These are phyloP conservation scores for Lantana camara DNA, from an alignment of 257 asterid genomes.

Conservation along the genomic window DNA sequence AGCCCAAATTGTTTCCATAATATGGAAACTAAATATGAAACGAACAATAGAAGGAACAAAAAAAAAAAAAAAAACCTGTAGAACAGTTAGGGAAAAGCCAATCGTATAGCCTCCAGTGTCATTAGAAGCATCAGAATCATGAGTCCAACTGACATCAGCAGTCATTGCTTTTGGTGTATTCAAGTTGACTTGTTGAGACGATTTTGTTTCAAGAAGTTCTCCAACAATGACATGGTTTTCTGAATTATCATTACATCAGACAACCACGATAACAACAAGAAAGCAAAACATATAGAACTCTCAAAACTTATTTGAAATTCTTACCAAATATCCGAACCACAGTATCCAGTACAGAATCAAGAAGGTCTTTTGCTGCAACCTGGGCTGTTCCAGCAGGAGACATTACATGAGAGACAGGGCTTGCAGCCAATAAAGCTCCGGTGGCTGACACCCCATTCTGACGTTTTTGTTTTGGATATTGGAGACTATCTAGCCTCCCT, in stretches of 20 bases:
- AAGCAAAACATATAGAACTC: slow-evolving; percentile 24
- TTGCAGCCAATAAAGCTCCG: slow-evolving; percentile 70
- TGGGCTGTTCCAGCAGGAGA: slow-evolving; percentile 95
- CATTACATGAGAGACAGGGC: slow-evolving; percentile 95
- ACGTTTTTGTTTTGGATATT: slow-evolving; percentile 62
- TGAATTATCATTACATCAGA: slow-evolving; percentile 37
- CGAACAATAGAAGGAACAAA: slow-evolving; percentile 28
- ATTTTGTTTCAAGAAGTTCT: slow-evolving; percentile 91
- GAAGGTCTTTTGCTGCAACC: slow-evolving; percentile 83
- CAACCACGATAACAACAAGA: slow-evolving; percentile 27
- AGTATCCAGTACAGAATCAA: slow-evolving; percentile 80
- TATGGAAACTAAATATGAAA: slow-evolving; percentile 23
- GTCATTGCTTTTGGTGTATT: slow-evolving; percentile 83
- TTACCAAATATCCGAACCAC: slow-evolving; percentile 84
- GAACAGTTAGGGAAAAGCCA: slow-evolving; percentile 87
- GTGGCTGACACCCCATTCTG: slow-evolving; percentile 70
- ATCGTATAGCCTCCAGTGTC: slow-evolving; percentile 95
- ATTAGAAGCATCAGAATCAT: slow-evolving; percentile 76
- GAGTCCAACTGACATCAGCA: slow-evolving; percentile 76
- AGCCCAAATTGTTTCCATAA: not conserved
- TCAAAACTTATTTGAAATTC: slow-evolving; percentile 31
- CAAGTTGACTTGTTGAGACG: slow-evolving; percentile 83
- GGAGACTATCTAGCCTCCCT: slow-evolving; percentile 72
- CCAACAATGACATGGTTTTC: slow-evolving; percentile 99
- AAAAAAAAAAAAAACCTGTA: slow-evolving; percentile 82